Percentiles rank a stretch among this genome's conserved stretches.
Conservation (phyloP, 352 stramenopile genomes). For the Phytopythium helicoides region DNA sequence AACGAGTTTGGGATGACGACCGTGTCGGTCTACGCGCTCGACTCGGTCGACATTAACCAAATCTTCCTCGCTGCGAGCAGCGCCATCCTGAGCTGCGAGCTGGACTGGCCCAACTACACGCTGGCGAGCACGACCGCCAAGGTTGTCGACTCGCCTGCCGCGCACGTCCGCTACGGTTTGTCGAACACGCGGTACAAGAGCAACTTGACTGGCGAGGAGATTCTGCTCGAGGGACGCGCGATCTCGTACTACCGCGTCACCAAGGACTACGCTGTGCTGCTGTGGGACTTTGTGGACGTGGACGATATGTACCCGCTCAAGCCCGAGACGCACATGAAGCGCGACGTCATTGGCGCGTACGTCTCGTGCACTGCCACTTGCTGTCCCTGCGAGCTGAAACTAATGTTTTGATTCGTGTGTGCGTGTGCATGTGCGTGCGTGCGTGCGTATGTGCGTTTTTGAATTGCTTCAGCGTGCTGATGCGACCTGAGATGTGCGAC, state of each 20-base stretch:
- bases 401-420: too few relatives aligned
- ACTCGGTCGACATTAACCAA: constrained; percentile 19
- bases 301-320: constrained; percentile 32
- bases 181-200: constrained; percentile 17
- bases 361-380: too few relatives aligned
- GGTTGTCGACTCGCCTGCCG: constrained; percentile 16
- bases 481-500: constrained; percentile 11
- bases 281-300: constrained; percentile 43
- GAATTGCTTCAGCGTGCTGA: background rate
- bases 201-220: constrained; percentile 12
- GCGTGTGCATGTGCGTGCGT: too few relatives aligned
- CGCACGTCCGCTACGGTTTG: constrained; percentile 25
- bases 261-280: constrained; percentile 24
- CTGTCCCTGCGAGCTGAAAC: too few relatives aligned
- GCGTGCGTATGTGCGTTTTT: too few relatives aligned
- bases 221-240: constrained; percentile 18
- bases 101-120: constrained; percentile 28
- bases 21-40: constrained; percentile 34
- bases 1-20: constrained; percentile 32
- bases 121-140: constrained; percentile 14
- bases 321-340: constrained; percentile 21
- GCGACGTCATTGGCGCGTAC: constrained; percentile 35
- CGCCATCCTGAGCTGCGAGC: constrained; percentile 18
- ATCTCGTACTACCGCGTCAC: constrained; percentile 28
- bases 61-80: constrained; percentile 22